Conservation (phyloP, 1,284 basidiomycete species). For the Irpex sp. region DNA sequence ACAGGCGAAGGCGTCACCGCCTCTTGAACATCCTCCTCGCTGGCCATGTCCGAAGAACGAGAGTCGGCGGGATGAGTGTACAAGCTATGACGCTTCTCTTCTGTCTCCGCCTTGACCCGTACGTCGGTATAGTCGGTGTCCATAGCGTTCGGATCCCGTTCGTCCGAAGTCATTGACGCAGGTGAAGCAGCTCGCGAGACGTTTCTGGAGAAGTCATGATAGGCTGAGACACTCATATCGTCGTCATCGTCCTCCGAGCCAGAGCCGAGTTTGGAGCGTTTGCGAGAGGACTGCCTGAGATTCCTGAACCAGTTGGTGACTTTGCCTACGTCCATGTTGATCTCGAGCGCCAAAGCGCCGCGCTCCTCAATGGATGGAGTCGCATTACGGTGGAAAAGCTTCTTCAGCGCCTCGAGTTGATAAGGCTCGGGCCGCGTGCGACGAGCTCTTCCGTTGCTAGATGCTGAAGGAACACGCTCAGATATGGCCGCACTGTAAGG, state of each 20-base stretch:
- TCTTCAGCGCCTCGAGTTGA: conserved; percentile 71
- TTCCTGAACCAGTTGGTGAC: conserved; percentile 88
- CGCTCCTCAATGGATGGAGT: conserved; percentile 80
- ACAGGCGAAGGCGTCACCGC: conserved; percentile 67
- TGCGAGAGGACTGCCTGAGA: conserved; percentile 68
- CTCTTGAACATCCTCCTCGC: conserved; percentile 63
- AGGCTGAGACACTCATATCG: conserved; percentile 20
- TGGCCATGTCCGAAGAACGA: conserved; percentile 47
- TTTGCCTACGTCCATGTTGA: conserved; percentile 77
- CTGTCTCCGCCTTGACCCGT: conserved; percentile 9
- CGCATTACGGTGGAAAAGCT: conserved; percentile 60
- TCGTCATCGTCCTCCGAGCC: conserved; percentile 35
- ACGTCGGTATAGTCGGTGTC: conserved; percentile 25
- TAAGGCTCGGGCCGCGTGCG: conserved; percentile 74
- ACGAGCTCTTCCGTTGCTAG: conserved; percentile 34
- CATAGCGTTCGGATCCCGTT: conserved; percentile 36
- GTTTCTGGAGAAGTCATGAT: conserved; percentile 18
- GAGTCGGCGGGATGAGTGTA: conserved; percentile 23
- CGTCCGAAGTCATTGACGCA: conserved; percentile 34
- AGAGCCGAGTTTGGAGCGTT: conserved; percentile 35
- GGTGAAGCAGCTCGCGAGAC: conserved; percentile 26
- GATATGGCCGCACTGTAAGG: conserved; percentile 27
- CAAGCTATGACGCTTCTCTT: conserved; percentile 16
- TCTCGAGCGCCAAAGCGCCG: conserved; percentile 60
- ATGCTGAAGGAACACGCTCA: conserved; percentile 20